Base-by-base conservation (phyloP, 495 filamentous ascomycete species). In the Cladorrhinum samala region DNA sequence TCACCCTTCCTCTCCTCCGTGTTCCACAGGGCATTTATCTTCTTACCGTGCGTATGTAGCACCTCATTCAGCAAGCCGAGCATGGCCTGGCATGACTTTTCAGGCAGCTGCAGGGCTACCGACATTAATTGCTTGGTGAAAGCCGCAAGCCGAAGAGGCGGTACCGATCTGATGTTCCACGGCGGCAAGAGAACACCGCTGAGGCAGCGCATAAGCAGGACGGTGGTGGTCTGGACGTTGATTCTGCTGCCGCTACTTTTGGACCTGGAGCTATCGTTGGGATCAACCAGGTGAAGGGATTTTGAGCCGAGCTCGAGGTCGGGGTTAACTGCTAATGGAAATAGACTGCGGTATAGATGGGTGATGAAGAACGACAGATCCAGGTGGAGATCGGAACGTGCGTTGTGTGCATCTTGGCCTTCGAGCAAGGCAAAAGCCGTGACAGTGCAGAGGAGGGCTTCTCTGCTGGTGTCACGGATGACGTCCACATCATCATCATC, bases 351-450 rank as follows among this genome's bases (percentile, higher is more conserved):
- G 76, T 95, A 97, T 40, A 97, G 88, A 66, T 96, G 88, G 27
- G 85, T 86, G 64, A 86, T 88, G 79, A 98, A 98, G 79, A 91
- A 96, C 61, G 83, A 86, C 18, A 98, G 81, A 67, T 98, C 94
- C 25, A 98, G 83, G 56, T 89, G 84, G 2, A 96, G 81, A 48
- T 72, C 70, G 2, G 71, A 59, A 49, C 75, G 73, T 14, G 75
- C 77, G 60, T 81, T 78, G 53, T 87, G 85, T 2, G 87, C 83
- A 58, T 93, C 88, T 72, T 98, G 93, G 45, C 93, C 92, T 57
- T 89, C 83, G 45, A 98, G 79, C 1, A 98, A 81, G 9, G 91
- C 88, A 65, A 97, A 96, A 14, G 94, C 94, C 2, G 93, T 98
- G 64, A 89, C 87, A 46, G 89, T 91, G 74, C 90, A 96, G 54